phyloP scores from a whole-genome alignment of 2,329 filamentous ascomycete species.

The Whalleya microplaca region DNA sequence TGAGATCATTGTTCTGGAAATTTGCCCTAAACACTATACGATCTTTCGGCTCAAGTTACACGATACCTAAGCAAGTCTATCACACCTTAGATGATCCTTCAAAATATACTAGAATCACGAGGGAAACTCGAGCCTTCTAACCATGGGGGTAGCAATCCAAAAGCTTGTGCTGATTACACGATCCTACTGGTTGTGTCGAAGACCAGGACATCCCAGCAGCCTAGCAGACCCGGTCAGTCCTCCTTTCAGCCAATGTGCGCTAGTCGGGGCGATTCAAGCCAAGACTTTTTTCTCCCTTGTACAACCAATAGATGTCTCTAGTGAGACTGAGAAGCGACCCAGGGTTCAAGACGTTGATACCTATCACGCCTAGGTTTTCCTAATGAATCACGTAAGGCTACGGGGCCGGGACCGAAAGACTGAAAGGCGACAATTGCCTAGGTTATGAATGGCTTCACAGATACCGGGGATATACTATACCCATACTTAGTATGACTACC shows the following conservation, averaged over 20 bases:
- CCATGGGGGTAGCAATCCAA: neutral
- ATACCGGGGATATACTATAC: too few relatives aligned
- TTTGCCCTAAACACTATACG: conserved; percentile 5
- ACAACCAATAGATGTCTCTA: conserved; percentile 1
- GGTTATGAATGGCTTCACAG: too few relatives aligned
- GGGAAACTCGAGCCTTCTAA: conserved; percentile 1
- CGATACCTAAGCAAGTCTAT: conserved; percentile 3
- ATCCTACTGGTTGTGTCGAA: conserved; percentile 11
- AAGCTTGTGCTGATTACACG: conserved; percentile 11
- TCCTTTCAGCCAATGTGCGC: conserved; percentile 12
- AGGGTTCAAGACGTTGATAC: conserved; percentile 3
- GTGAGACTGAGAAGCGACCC: neutral
- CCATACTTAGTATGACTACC: neutral
- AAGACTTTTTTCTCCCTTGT: neutral
- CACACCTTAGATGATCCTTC: neutral
- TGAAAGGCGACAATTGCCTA: neutral
- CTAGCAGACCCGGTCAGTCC: neutral
- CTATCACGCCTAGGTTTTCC: neutral
- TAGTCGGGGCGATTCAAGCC: neutral
- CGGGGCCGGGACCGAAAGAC: neutral
- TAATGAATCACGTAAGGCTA: neutral
- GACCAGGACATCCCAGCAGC: conserved; percentile 1
- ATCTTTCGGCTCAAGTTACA: neutral
- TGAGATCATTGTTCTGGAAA: conserved; percentile 20
- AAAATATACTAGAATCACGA: neutral